phyloP scores from a whole-genome alignment of 306 rosid species.

The Malus sylvestris region DNA sequence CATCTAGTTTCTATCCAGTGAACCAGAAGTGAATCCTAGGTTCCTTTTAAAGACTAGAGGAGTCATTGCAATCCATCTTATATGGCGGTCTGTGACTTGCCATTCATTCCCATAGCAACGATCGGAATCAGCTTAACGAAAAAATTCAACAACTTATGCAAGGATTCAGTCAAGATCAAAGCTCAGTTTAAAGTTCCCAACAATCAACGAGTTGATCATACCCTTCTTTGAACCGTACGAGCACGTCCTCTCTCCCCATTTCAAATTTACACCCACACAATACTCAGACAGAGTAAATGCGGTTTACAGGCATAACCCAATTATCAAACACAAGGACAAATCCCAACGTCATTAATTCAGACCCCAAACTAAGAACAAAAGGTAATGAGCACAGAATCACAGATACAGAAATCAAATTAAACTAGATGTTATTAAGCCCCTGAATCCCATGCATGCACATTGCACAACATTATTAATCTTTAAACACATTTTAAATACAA shows the following conservation, averaged over 20 bases:
- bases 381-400: background rate
- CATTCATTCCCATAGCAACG: background rate
- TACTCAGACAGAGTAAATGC: background rate
- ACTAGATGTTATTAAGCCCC: background rate
- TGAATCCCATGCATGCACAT: background rate
- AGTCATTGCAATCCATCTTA: background rate
- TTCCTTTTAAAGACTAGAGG: background rate
- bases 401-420: background rate
- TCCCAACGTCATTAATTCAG: background rate
- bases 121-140: background rate
- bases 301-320: background rate
- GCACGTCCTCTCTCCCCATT: background rate
- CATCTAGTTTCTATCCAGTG: background rate
- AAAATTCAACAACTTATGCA: background rate
- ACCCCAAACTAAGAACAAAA: background rate
- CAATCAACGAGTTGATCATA: no score
- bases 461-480: background rate
- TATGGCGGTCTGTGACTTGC: no score
- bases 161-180: background rate
- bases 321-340: background rate
- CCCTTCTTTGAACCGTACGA: no score
- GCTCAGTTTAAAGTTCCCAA: background rate
- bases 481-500: background rate
- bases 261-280: background rate
- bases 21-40: background rate